These are phyloP conservation scores for Teratosphaeria zuluensis DNA, from an alignment of 2,329 filamentous ascomycete species.

Conservation along the genomic window DNA sequence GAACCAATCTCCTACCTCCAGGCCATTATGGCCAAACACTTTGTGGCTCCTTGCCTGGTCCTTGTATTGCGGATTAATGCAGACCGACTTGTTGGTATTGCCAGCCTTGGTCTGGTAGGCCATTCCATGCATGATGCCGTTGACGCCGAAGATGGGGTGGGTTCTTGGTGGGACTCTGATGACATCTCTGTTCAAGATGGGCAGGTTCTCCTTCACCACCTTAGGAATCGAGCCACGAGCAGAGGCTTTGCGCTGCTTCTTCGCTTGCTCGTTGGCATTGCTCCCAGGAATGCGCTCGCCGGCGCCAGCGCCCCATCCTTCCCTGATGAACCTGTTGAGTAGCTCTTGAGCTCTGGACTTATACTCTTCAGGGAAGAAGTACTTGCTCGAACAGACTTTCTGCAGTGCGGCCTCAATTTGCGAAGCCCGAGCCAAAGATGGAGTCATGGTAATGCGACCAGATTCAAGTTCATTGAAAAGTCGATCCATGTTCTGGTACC, in stretches of 20 bases:
- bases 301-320: conserved; percentile 11
- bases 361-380: conserved; percentile 8
- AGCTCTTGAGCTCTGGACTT: conserved; percentile 8
- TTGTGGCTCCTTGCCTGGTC: conserved; percentile 8
- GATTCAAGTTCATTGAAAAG: background rate
- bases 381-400: conserved; percentile 1
- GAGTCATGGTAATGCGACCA: background rate
- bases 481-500: background rate
- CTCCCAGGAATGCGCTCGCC: conserved; percentile 2
- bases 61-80: conserved; percentile 1
- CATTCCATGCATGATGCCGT: background rate
- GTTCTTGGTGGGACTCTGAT: background rate
- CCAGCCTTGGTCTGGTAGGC: background rate
- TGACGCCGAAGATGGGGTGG: background rate
- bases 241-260: background rate
- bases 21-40: conserved; percentile 16
- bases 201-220: background rate
- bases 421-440: background rate
- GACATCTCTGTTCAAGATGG: background rate
- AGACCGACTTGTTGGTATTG: background rate
- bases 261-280: conserved; percentile 2
- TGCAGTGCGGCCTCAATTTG: background rate
- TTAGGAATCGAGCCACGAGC: background rate
- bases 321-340: conserved; percentile 9
- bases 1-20: conserved; percentile 17